Evolutionary conservation across 2,329 filamentous ascomycete genomes (phyloP), one percentile per base, ranked within the genome.

Genomic region (Pestalotiopsis sp.): DNA sequence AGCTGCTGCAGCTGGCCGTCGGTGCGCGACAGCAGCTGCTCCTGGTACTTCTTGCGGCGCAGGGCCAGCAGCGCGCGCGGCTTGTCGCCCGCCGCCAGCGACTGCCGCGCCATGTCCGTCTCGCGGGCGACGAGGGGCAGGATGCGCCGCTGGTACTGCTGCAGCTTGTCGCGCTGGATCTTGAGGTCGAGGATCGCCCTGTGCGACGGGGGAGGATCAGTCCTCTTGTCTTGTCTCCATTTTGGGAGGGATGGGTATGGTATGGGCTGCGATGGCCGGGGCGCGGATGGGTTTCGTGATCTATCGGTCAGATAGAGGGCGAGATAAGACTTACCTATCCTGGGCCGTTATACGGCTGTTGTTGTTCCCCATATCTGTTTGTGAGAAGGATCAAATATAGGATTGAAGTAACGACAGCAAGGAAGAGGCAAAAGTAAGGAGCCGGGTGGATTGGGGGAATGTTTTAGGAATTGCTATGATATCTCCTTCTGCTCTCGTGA

Each of bases 121-220:
- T 99, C 95, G 73, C 92, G 92, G 78, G 91, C 89, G 6, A 95
- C 98, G 49, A 99, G 89, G 65, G 93, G 86, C 45, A 91, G 92
- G 78, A 99, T 96, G 76, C 93, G 92, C 77, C 92, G 92, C 82
- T 98, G 95, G 84, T 98, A 98, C 80, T 97, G 94, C 77, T 97
- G 95, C 3, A 99, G 91, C 81, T 94, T 97, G 86, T 99, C 96
- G 80, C 96, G 95, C 84, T 98, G 95, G 82, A 90, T 94, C 85
- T 98, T 98, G 84, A 98, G 92, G 83, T 98, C 95, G 77, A 98
- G 92, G 82, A 98, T 98, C 70, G 95, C 95, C 84, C 95, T 98
- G 78, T 38, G 71, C 12, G 68, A 61, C 68, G 66, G 61, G 65
- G n/a, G 20, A 52, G 41, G 2, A 17, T 45, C 23, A 52, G 45